Conservation (phyloP, 2,329 filamentous ascomycete species). For the Aspergillus brasiliensis region DNA sequence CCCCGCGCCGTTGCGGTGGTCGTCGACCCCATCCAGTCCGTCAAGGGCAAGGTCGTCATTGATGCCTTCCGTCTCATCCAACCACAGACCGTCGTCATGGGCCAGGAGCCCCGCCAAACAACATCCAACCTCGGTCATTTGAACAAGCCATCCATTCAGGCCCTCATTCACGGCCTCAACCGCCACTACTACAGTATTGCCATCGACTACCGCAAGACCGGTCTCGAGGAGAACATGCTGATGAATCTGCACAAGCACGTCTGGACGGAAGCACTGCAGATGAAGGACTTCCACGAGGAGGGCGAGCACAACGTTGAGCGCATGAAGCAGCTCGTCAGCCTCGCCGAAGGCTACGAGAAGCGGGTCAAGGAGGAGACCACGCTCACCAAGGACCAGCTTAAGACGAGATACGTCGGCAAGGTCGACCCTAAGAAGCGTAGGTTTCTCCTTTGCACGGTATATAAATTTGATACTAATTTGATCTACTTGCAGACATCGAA, state of each 20-base stretch:
- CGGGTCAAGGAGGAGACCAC: conserved; percentile 98
- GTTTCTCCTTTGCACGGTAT: conserved; percentile 27
- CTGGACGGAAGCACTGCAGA: conserved; percentile 95
- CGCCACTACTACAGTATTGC: conserved; percentile 99
- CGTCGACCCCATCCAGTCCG: conserved; percentile 97
- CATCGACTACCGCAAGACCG: conserved; percentile 97
- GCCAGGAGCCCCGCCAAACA: conserved; percentile 95
- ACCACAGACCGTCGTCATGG: conserved; percentile 95
- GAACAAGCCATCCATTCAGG: conserved; percentile 99
- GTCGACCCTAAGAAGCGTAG: conserved; percentile 95
- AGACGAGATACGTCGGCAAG: conserved; percentile 98
- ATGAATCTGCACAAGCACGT: conserved; percentile 99
- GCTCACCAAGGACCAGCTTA: conserved; percentile 93
- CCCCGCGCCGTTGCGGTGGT: conserved; percentile 96
- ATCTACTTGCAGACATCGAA: conserved; percentile 69
- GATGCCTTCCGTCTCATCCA: conserved; percentile 99
- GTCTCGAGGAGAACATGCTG: conserved; percentile 97
- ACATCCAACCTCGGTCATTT: conserved; percentile 97
- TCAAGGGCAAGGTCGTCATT: conserved; percentile 99
- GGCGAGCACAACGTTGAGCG: conserved; percentile 83
- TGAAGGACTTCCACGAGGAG: conserved; percentile 91
- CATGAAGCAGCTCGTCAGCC: conserved; percentile 80
- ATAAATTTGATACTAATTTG: conserved; percentile 21
- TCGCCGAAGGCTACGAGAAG: conserved; percentile 98
- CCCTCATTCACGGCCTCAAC: conserved; percentile 96